These are phyloP conservation scores for Amesomyces nigricolor DNA, from an alignment of 2,329 filamentous ascomycete species.

Conservation along the genomic window DNA sequence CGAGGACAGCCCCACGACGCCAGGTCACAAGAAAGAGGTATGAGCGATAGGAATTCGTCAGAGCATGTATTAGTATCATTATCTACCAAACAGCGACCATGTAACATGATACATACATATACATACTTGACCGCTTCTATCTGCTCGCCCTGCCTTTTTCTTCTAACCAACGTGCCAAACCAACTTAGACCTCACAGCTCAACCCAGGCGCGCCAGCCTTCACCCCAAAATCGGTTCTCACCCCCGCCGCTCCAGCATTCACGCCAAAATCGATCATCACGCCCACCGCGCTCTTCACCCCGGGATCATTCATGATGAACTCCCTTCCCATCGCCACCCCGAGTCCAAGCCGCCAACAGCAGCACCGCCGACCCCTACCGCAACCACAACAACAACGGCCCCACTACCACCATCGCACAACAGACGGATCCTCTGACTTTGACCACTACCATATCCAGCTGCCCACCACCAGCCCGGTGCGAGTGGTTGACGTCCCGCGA, in stretches of 20 bases:
- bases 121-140: constrained; percentile 38
- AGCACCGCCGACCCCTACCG: neutral
- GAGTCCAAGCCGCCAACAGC: no score
- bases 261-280: constrained; percentile 40
- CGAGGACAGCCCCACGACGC: constrained; percentile 32
- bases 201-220: constrained; percentile 53
- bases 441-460: no score
- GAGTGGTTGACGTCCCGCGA: no score
- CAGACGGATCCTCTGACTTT: constrained; percentile 14
- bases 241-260: constrained; percentile 51
- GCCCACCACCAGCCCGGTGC: no score
- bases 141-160: constrained; percentile 26
- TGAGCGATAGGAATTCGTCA: constrained; percentile 31
- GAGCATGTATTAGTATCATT: constrained; percentile 29
- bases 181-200: constrained; percentile 37
- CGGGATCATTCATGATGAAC: constrained; percentile 17
- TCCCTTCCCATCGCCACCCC: neutral
- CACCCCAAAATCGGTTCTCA: constrained; percentile 42
- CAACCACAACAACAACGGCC: neutral
- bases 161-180: constrained; percentile 8
- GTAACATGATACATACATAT: constrained; percentile 1
- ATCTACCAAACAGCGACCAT: neutral
- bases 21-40: constrained; percentile 47
- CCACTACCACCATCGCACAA: constrained; percentile 7
- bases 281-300: constrained; percentile 16